Conservation (phyloP, 129 eudicot species). For the Arctium minus region DNA sequence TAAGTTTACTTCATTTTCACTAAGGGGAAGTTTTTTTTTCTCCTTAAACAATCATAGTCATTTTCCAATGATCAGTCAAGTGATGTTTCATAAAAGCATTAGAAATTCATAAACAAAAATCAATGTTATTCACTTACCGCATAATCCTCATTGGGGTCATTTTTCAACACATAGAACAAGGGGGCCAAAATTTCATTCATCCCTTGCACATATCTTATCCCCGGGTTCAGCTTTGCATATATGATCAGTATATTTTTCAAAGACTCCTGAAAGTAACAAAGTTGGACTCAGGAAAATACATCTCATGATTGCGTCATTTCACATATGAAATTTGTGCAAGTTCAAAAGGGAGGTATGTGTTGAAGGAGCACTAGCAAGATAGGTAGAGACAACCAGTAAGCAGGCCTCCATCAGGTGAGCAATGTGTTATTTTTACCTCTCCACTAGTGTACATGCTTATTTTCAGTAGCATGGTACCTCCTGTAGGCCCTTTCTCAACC, state of each 20-base stretch:
- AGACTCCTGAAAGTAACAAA: constrained; percentile 58
- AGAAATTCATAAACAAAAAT: not conserved
- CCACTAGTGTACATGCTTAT: not conserved
- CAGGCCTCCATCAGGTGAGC: too few relatives aligned
- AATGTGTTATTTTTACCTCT: too few relatives aligned
- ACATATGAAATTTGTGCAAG: not conserved
- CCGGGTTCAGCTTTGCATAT: constrained; percentile 96
- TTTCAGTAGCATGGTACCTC: not conserved
- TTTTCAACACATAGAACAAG: constrained; percentile 73
- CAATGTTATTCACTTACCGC: constrained; percentile 41
- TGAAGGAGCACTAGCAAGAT: not conserved
- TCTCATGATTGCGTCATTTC: constrained; percentile 12
- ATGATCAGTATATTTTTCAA: constrained; percentile 67
- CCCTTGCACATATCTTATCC: constrained; percentile 98
- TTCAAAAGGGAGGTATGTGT: not conserved
- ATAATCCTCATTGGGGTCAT: constrained; percentile 79
- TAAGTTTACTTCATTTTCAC: not conserved
- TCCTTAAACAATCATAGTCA: not conserved
- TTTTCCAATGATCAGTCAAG: not conserved
- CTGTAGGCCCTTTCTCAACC: not conserved
- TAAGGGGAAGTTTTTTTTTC: not conserved
- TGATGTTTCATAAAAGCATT: not conserved
- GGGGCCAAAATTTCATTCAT: constrained; percentile 98
- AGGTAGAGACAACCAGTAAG: too few relatives aligned
- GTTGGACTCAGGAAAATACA: not conserved